Conservation (phyloP, 495 filamentous ascomycete species). For the Neurospora sp. region DNA sequence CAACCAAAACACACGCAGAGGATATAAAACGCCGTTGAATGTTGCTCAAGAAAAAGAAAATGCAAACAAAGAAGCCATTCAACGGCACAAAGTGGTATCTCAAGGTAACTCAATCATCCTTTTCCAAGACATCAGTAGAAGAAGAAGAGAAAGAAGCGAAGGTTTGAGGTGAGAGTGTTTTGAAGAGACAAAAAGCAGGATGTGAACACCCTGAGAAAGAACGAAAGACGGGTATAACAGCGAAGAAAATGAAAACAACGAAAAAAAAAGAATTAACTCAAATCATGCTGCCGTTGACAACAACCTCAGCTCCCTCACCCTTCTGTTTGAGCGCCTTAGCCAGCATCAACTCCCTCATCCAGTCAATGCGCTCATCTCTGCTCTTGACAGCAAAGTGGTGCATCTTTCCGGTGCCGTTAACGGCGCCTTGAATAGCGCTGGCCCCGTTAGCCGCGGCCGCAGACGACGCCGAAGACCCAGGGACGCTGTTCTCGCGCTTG, state of each 20-base stretch:
- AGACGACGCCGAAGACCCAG: constrained; percentile 4
- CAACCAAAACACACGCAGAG: neutral
- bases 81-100: constrained; percentile 6
- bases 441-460: neutral
- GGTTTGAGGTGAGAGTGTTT: constrained; percentile 2
- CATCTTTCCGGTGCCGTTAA: constrained; percentile 61
- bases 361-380: constrained; percentile 86
- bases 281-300: constrained; percentile 73
- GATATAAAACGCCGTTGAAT: neutral
- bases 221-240: constrained; percentile 7
- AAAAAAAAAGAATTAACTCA: constrained; percentile 21
- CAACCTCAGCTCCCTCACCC: constrained; percentile 68
- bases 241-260: constrained; percentile 1
- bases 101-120: neutral
- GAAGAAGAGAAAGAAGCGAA: constrained; percentile 5
- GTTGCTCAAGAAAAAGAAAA: constrained; percentile 10
- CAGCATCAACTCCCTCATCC: constrained; percentile 98
- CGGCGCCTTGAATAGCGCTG: constrained; percentile 22
- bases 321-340: constrained; percentile 81
- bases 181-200: neutral
- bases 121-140: neutral
- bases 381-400: constrained; percentile 88
- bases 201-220: neutral
- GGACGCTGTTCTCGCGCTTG: constrained; percentile 31
- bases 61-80: constrained; percentile 7